Conservation (phyloP, 768 basidiomycete species). For the Mycena maculata region DNA sequence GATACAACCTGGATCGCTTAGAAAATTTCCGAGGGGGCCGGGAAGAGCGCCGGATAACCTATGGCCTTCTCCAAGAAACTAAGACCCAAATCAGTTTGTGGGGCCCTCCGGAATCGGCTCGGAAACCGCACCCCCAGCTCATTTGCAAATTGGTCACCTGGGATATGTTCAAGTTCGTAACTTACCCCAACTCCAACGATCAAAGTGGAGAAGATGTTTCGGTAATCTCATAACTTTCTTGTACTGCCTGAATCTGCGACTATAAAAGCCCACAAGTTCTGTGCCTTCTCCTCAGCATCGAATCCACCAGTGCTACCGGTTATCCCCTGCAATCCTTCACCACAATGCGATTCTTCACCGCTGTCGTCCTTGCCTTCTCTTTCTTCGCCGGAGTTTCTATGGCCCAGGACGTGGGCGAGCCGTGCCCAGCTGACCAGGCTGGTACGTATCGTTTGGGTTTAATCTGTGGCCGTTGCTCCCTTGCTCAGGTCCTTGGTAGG, state of each 20-base stretch:
- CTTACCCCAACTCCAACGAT: no score
- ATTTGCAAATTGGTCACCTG: no score
- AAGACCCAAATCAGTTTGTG: no score
- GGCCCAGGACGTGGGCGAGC: conserved; percentile 14
- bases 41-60: no score
- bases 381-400: not conserved
- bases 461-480: not conserved
- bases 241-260: not conserved
- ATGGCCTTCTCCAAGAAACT: no score
- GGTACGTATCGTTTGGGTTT: not conserved
- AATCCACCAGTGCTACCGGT: not conserved
- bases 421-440: not conserved
- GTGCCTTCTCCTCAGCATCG: not conserved
- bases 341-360: not conserved
- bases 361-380: not conserved
- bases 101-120: no score
- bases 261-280: not conserved
- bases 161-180: no score
- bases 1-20: no score
- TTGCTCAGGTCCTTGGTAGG: not conserved
- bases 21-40: no score
- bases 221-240: no score
- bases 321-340: not conserved
- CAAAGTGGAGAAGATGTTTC: no score
- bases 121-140: no score